Evolutionary conservation across 148 eudicot genomes (phyloP).

Genomic region (Rhododendron williamsianum): DNA sequence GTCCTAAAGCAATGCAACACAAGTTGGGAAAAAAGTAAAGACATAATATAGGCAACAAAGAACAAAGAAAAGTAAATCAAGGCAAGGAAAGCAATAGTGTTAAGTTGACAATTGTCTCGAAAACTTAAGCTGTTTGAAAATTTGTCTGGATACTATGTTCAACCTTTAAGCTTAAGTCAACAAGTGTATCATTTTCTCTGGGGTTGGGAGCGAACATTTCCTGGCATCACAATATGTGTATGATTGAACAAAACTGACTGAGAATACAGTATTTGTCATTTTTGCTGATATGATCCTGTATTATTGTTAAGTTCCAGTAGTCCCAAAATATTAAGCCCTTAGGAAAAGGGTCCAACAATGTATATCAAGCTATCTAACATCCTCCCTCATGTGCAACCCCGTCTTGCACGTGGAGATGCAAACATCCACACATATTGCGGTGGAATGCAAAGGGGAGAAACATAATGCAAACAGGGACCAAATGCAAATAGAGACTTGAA

Average conservation of each 20-base stretch:
- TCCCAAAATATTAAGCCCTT: too few species aligned
- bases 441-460: not conserved
- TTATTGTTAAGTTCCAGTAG: not conserved
- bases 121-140: not conserved
- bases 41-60: not conserved
- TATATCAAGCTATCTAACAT: not conserved
- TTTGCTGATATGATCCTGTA: not conserved
- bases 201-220: not conserved
- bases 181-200: not conserved
- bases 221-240: not conserved
- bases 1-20: not conserved
- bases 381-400: not conserved
- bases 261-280: not conserved
- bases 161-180: not conserved
- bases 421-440: not conserved
- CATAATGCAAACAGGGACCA: not conserved
- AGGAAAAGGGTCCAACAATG: too few species aligned
- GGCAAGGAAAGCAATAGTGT: not conserved
- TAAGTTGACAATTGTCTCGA: not conserved
- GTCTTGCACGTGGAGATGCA: not conserved
- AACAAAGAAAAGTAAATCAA: not conserved
- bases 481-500: not conserved
- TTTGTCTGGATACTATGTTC: not conserved
- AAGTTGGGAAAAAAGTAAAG: not conserved
- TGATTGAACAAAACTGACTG: not conserved